These are phyloP conservation scores for Blastobotrys peoriensis DNA, from an alignment of 805 yeast genomes.

Conservation along the genomic window DNA sequence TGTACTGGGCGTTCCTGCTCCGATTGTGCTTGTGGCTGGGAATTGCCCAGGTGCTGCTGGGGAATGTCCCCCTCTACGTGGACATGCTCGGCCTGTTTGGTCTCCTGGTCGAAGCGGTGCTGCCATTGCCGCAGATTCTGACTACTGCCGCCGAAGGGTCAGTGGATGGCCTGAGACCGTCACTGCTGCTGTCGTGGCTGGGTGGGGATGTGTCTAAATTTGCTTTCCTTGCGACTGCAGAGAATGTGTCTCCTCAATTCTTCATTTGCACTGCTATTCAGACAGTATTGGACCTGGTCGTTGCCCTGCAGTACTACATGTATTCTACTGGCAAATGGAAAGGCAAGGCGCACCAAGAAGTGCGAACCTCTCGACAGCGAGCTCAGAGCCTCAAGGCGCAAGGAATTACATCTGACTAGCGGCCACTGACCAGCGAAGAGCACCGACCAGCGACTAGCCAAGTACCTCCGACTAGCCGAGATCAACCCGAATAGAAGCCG, in stretches of 20 bases:
- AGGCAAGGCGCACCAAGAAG: constrained; percentile 9
- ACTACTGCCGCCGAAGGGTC: constrained; percentile 73
- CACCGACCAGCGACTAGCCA: not conserved
- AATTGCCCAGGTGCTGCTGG: constrained; percentile 37
- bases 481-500: no score
- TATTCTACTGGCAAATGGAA: constrained; percentile 20
- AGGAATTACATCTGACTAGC: constrained; percentile 3
- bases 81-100: constrained; percentile 54
- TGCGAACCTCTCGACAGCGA: constrained; percentile 16
- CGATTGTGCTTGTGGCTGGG: constrained; percentile 40
- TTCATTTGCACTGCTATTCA: constrained; percentile 23
- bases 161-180: constrained; percentile 71
- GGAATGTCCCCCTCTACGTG: constrained; percentile 36
- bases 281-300: constrained; percentile 19
- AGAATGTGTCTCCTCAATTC: constrained; percentile 22
- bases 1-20: constrained; percentile 59
- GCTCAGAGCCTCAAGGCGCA: constrained; percentile 19
- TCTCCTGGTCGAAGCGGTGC: constrained; percentile 44
- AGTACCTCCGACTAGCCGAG: not conserved
- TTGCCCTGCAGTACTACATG: constrained; percentile 25
- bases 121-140: constrained; percentile 50
- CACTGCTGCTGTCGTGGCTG: constrained; percentile 76
- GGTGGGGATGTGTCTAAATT: constrained; percentile 77
- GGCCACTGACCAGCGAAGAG: not conserved
- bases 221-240: constrained; percentile 14